Base-by-base conservation (phyloP, 495 filamentous ascomycete genomes). In the Lophiotrema nucula region DNA sequence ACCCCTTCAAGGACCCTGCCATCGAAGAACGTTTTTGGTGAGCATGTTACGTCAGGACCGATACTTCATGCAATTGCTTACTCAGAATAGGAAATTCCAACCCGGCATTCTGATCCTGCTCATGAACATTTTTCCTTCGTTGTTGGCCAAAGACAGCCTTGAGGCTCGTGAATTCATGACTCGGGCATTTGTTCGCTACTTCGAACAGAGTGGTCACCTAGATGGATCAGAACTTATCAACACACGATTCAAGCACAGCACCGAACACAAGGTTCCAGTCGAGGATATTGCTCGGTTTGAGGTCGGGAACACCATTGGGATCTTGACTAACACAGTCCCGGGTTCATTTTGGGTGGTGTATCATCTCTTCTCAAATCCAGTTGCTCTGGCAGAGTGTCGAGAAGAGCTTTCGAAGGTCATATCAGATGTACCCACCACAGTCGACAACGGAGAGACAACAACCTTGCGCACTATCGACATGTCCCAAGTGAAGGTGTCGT, bases 301-400 rank as follows among this genome's bases (percentile, higher is more conserved):
- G 60, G 67, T 73, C 10, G 66, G 68, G 0, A 68, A 66, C 23
- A 63, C 60, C 0, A 58, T 78, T 27, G 79, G 69, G 0, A 52
- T 79, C 18, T 48, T 81, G 1, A 73, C 73, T 18, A 81, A 79
- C 56, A 80, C 76, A 1, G 65, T 72, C 23, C 77, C 77, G 2
- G 63, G 76, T 15, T 59, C 66, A 4, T 80, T 80, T 61, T 79
- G 77, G 77, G 57, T 72, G 15, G 54, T 80, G 2, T 73, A 74
- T 35, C 69, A 74, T 26, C 22, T 78, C 0, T 74, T 67, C 58
- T 73, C 71, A 5, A 58, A 74, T 24, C 69, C 74, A 0, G 54
- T 59, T 1, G 60, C 79, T 1, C 71, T 80, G 0, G 42, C 68
- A 1, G 64, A 76, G 12, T 53, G 75, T 18, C 64, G 75, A 0